Evolutionary conservation across 1,139 yeast genomes (phyloP).

Genomic region (Taphrina deformans): DNA sequence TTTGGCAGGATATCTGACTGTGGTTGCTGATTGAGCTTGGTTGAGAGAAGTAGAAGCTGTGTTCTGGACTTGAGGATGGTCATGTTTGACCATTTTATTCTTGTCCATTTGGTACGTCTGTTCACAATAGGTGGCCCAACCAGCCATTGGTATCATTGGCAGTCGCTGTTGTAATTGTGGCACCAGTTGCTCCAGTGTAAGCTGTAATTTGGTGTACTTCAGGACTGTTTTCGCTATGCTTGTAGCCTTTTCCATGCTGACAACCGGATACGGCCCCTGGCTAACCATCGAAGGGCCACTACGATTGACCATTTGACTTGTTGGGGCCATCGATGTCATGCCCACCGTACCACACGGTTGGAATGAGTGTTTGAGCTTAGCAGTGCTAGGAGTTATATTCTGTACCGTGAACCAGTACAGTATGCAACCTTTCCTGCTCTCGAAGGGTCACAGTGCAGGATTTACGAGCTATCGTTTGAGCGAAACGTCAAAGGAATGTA

Average conservation of each 20-base stretch:
- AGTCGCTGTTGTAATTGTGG: neutral
- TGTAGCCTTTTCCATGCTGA: neutral
- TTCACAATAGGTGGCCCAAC: neutral
- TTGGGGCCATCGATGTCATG: neutral
- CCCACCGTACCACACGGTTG: neutral
- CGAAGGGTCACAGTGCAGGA: no score
- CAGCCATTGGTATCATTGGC: neutral
- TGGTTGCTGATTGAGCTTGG: neutral
- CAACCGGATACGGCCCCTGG: neutral
- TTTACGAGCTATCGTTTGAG: no score
- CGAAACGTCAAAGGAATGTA: neutral
- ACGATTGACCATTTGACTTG: neutral
- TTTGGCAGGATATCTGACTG: neutral
- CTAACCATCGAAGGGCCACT: neutral
- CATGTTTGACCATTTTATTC: neutral
- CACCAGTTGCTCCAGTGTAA: neutral
- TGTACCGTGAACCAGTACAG: no score
- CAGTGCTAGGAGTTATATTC: no score
- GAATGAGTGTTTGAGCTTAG: neutral
- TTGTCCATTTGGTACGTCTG: constrained; percentile 1
- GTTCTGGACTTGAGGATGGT: neutral
- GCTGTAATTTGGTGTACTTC: constrained; percentile 1
- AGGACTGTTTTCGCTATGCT: neutral
- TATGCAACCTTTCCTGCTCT: no score
- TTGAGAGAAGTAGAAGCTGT: neutral